Percentiles rank a stretch among this genome's conserved stretches.
phyloP scores from a whole-genome alignment of 228 moss, liverwort and hornwort species.

The Sphagnum fallax region DNA sequence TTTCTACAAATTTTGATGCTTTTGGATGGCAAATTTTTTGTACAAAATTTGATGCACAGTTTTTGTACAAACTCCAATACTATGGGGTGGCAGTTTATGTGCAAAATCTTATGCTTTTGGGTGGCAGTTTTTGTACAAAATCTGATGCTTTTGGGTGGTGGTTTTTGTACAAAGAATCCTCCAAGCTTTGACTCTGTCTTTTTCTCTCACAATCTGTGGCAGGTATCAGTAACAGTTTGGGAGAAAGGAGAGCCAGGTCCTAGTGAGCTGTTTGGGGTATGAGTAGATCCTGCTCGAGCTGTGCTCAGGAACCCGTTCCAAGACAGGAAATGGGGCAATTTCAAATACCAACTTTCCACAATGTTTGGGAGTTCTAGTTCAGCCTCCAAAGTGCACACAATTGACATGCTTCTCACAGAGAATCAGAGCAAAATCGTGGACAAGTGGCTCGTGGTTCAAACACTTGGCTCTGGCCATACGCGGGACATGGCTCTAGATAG shows the following conservation, averaged over 20 bases:
- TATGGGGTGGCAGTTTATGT: too few species aligned
- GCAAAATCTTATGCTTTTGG: too few species aligned
- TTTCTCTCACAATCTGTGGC: background rate
- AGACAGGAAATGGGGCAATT: constrained; percentile 87
- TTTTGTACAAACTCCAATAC: too few species aligned
- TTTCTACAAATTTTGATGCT: background rate
- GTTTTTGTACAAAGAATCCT: background rate
- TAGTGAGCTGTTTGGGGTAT: constrained; percentile 62
- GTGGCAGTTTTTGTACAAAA: too few species aligned
- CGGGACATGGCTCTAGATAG: constrained; percentile 90
- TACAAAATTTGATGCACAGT: too few species aligned
- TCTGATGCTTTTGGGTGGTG: constrained; percentile 6
- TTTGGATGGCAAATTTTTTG: background rate
- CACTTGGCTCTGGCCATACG: constrained; percentile 75
- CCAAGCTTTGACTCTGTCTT: too few species aligned
- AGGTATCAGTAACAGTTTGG: constrained; percentile 80
- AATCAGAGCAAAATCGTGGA: constrained; percentile 64
- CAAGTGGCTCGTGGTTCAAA: constrained; percentile 86
- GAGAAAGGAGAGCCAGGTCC: constrained; percentile 69
- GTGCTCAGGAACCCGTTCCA: constrained; percentile 73
- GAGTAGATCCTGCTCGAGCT: constrained; percentile 72
- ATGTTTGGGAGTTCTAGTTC: constrained; percentile 76
- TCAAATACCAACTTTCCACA: constrained; percentile 71
- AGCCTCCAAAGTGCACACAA: constrained; percentile 69
- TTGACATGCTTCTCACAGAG: constrained; percentile 72